phyloP scores from a whole-genome alignment of 352 stramenopile genomes.

The Stephanocyclus meneghinianus region DNA sequence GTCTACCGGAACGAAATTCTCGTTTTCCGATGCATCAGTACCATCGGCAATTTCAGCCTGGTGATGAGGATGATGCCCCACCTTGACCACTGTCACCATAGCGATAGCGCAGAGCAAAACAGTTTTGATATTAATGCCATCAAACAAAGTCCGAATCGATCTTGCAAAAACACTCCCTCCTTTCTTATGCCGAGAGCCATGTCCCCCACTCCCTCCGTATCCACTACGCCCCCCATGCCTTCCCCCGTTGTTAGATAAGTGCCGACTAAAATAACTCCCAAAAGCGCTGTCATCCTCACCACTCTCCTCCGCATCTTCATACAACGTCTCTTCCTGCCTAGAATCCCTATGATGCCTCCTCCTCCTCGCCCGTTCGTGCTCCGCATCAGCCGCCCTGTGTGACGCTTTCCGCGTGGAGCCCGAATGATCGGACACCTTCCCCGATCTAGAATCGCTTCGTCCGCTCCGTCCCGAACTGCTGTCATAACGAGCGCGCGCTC shows the following conservation, averaged over 20 bases:
- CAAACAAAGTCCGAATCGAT: conserved; percentile 1
- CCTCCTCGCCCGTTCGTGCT: background rate
- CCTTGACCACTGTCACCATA: conserved; percentile 26
- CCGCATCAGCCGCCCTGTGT: background rate
- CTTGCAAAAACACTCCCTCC: background rate
- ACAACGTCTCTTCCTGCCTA: background rate
- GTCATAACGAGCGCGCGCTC: background rate
- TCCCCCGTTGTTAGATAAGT: too few relatives aligned
- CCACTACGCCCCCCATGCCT: too few relatives aligned
- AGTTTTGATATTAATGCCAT: conserved; percentile 39
- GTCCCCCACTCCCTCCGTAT: background rate
- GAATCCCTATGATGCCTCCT: background rate
- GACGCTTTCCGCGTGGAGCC: background rate
- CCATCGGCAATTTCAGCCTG: background rate
- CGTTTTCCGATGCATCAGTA: background rate
- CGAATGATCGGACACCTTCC: conserved; percentile 7
- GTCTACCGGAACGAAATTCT: background rate
- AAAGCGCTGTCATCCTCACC: background rate
- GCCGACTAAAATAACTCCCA: background rate
- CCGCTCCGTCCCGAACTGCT: background rate
- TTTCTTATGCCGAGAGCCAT: background rate
- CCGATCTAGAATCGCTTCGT: background rate
- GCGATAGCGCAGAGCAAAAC: conserved; percentile 39
- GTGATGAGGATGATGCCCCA: background rate
- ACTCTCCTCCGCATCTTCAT: background rate